phyloP scores from a whole-genome alignment of 2,329 filamentous ascomycete genomes.

The Trichoderma sp. region DNA sequence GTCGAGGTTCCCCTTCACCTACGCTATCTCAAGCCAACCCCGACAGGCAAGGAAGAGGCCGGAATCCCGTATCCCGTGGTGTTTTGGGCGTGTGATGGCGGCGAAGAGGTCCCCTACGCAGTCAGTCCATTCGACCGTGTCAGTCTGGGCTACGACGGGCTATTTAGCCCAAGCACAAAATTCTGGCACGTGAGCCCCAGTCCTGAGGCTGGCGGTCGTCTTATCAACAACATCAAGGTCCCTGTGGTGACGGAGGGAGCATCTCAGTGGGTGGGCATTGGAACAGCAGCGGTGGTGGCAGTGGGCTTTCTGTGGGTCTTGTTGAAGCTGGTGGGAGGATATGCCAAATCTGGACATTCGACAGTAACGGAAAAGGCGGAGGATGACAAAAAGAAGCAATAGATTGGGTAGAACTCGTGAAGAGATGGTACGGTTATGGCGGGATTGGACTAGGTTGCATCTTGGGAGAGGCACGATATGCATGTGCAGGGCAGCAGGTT shows the following conservation, averaged over 20 bases:
- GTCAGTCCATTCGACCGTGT: conserved; percentile 82
- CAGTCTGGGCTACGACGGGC: conserved; percentile 81
- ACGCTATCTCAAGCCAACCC: conserved; percentile 71
- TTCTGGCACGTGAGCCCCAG: conserved; percentile 76
- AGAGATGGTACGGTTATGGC: not conserved
- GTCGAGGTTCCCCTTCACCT: conserved; percentile 79
- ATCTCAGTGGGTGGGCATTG: conserved; percentile 50
- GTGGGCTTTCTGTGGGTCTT: conserved; percentile 71
- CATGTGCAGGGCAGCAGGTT: not conserved
- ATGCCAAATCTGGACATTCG: conserved; percentile 16
- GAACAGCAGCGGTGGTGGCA: conserved; percentile 61
- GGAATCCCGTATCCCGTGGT: conserved; percentile 78
- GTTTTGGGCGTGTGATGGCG: conserved; percentile 84
- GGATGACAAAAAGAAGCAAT: conserved; percentile 32
- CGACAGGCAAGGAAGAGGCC: conserved; percentile 54
- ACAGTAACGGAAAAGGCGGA: conserved; percentile 6
- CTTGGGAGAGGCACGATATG: not conserved
- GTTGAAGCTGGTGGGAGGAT: conserved; percentile 52
- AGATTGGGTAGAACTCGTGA: not conserved
- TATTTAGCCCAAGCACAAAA: conserved; percentile 74
- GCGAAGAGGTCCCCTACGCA: conserved; percentile 66
- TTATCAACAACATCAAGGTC: conserved; percentile 60
- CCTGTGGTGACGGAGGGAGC: conserved; percentile 64
- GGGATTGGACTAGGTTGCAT: not conserved
- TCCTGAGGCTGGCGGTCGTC: conserved; percentile 38